A percentile compares a stretch with the other conserved stretches of the same genome.
Evolutionary conservation across 805 yeast genomes (phyloP).

Genomic region (Saturnispora besseyi): DNA sequence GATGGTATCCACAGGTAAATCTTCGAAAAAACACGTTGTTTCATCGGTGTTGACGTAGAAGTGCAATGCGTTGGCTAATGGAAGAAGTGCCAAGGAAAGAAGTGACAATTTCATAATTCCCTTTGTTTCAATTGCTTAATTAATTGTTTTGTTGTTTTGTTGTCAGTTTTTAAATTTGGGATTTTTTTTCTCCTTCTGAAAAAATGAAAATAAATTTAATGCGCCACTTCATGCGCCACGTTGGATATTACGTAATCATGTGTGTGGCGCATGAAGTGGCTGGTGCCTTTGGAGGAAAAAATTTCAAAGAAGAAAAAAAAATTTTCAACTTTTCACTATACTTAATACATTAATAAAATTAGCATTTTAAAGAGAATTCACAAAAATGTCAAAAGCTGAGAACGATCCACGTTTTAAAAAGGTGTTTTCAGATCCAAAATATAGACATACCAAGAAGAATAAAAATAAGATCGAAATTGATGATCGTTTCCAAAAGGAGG

Average conservation of each 20-base stretch:
- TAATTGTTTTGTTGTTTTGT: not conserved
- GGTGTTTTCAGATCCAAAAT: conserved; percentile 82
- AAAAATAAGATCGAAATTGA: conserved; percentile 73
- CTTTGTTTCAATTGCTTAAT: not conserved
- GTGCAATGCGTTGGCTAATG: conserved; percentile 44
- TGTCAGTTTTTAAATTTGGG: not conserved
- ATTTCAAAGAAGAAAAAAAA: not conserved
- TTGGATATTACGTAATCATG: not conserved
- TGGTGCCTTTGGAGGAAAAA: not conserved
- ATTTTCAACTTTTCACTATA: not conserved
- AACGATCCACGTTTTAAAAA: conserved; percentile 69
- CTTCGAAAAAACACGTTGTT: conserved; percentile 76
- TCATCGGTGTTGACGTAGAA: conserved; percentile 72
- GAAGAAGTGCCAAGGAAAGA: not conserved
- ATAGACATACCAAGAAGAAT: conserved; percentile 61
- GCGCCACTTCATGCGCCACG: not conserved
- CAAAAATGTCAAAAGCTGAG: conserved; percentile 5
- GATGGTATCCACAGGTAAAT: conserved; percentile 65
- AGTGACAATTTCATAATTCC: not conserved
- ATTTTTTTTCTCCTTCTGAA: not conserved
- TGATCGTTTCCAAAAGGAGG: conserved; percentile 68
- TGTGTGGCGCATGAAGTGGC: not conserved
- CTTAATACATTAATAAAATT: not conserved
- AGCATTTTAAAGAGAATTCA: not conserved
- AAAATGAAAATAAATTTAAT: not conserved